Percentiles rank a stretch among this genome's conserved stretches.
phyloP scores from a whole-genome alignment of 2,329 filamentous ascomycete species.

The Leptographium procerum region DNA sequence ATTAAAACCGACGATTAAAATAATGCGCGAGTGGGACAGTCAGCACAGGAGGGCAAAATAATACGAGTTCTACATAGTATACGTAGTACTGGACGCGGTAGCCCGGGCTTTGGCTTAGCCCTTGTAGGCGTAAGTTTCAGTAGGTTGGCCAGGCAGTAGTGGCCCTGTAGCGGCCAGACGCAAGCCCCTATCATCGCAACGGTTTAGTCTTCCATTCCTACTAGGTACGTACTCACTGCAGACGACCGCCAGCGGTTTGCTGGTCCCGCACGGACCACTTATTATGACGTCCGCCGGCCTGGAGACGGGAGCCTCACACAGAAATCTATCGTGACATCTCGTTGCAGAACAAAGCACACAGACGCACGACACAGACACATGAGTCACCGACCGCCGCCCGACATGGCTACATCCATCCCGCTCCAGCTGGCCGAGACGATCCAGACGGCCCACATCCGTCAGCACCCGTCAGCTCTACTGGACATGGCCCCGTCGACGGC shows the following conservation, averaged over 20 bases:
- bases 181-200: not conserved
- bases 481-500: constrained; percentile 74
- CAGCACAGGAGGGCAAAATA: too few species aligned
- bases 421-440: constrained; percentile 66
- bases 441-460: constrained; percentile 70
- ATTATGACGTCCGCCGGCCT: too few species aligned
- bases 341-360: too few species aligned
- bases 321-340: too few species aligned
- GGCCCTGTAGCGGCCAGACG: not conserved
- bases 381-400: constrained; percentile 1
- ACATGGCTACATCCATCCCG: constrained; percentile 46
- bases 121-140: not conserved
- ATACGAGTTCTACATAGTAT: too few species aligned
- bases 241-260: not conserved
- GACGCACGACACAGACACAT: too few species aligned
- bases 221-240: too few species aligned
- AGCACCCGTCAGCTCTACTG: constrained; percentile 56
- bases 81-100: too few species aligned
- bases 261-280: not conserved
- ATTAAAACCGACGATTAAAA: not conserved
- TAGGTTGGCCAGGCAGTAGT: not conserved
- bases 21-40: not conserved
- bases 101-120: too few species aligned
- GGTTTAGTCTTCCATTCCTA: too few species aligned
- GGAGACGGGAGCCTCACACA: too few species aligned